Base-by-base conservation (phyloP, 2,329 filamentous ascomycete genomes). In the Penicillium sp. region DNA sequence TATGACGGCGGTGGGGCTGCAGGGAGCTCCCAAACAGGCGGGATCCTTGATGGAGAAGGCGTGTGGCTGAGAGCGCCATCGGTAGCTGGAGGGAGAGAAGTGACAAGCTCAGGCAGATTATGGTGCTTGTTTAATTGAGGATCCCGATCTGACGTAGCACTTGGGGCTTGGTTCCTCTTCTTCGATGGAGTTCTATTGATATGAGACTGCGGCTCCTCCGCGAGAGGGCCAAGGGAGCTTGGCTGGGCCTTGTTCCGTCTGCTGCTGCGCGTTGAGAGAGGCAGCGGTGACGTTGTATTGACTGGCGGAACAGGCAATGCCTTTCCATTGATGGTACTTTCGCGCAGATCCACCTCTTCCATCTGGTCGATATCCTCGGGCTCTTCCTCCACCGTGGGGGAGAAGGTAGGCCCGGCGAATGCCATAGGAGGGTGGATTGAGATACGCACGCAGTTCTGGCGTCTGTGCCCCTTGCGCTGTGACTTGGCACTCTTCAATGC, bases 361-460 rank as follows among this genome's bases (percentile, higher is more conserved):
- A 65, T 49, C n/a, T 59, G 63, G n/a, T 69, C 64, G 1, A 53
- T 27, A 35, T 70, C 63, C 45, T 71, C 67, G 4, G 67, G 63
- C 46, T 70, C 69, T 52, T 72, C 59, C 41, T 60, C 67, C 9
- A 63, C 59, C 33, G 59, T 69, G 3, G 66, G 63, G 15, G 68
- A 65, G 49, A 72, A 69, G 1, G 53, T 52, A 6, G 67, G 55
- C 1, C 63, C 60, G 4, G 62, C 60, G 39, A 70, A 70, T 15
- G 67, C 63, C 47, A 69, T 64, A 0, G 67, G 66, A 8, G 65
- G 66, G 41, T 67, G 61, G 27, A 67, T 70, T 1, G 71, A 69
- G 44, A 75, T 72, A 18, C 72, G 68, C 2, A 75, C 68, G 46
- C 70, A 74, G 41, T 74, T 73, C 33, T 74, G 71, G 32, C 72